Base-by-base conservation (phyloP, 2,329 filamentous ascomycete species). In the Claviceps capensis region DNA sequence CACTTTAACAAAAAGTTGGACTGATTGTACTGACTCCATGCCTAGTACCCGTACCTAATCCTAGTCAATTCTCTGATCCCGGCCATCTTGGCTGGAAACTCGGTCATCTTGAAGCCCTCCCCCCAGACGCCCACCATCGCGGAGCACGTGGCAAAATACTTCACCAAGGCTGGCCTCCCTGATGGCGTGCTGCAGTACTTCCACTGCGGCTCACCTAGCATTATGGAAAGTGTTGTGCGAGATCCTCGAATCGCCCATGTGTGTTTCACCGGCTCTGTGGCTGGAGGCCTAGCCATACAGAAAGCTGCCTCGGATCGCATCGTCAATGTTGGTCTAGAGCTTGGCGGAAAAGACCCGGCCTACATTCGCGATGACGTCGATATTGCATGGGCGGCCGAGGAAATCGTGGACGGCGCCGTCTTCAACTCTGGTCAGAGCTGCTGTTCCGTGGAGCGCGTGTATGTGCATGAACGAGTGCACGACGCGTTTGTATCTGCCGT, bases 341-440 rank as follows among this genome's bases (percentile, higher is more conserved):
- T 97, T 30, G 91, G 91, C 57, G 91, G 91, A 57, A 97, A 97
- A 65, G 91, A 97, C 65, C 88, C 91, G 4, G 91, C 91, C 23
- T 97, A 96, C 63, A 77, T 97, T 51, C 77, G 91, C 54, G 74
- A 73, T 6, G 91, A 97, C 62, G 88, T 95, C 1, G 89, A 97
- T 64, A 69, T 95, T 47, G 81, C 81, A 47, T 96, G 90, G 91
- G 90, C 85, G 0, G 91, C 91, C 0, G 89, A 86, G 59, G 89
- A 96, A 69, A 93, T 97, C 61, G 88, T 97, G 14, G 91, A 97
- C 60, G 91, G 91, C 19, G 84, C 89, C n/a, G 75, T 97, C 53
- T 97, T 97, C 76, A 97, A 97, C 72, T 95, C 90, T 49, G 91
- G 91, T n/a, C 91, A 97, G 73, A 95, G 88, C 65, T 97, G 91